Conservation (phyloP, 2,329 filamentous ascomycete genomes). For the Hymenotorrendiella dingleyae region DNA sequence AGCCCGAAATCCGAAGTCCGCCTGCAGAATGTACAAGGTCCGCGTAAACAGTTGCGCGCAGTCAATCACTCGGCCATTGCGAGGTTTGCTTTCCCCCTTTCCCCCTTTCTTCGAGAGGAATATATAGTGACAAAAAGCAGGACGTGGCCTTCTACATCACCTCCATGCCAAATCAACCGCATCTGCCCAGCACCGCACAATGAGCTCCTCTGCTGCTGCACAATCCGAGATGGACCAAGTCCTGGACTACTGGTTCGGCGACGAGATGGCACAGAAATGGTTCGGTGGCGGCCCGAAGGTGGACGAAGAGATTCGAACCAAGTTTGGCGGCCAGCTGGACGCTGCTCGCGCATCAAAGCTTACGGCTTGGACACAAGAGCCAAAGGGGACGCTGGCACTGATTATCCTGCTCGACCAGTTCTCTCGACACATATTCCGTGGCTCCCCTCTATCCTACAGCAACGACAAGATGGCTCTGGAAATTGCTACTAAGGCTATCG, state of each 20-base stretch:
- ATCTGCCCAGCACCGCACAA: too few species aligned
- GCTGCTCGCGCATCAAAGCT: slow-evolving; percentile 14
- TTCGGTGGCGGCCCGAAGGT: slow-evolving; percentile 11
- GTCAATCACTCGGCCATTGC: too few species aligned
- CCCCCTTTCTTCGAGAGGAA: too few species aligned
- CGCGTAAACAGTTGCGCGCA: too few species aligned
- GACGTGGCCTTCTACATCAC: too few species aligned
- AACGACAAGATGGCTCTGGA: slow-evolving; percentile 28
- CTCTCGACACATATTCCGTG: slow-evolving; percentile 33
- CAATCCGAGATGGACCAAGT: slow-evolving; percentile 15
- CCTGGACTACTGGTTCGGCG: slow-evolving; percentile 15
- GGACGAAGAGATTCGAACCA: slow-evolving; percentile 14
- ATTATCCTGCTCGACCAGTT: slow-evolving; percentile 36
- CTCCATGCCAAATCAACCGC: too few species aligned
- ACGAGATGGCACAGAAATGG: slow-evolving; percentile 14
- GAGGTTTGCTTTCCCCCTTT: too few species aligned
- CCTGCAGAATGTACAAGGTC: too few species aligned
- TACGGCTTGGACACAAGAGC: slow-evolving; percentile 12
- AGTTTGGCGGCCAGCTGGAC: slow-evolving; percentile 11
- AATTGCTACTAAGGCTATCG: slow-evolving; percentile 26
- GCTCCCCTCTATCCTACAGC: slow-evolving; percentile 28
- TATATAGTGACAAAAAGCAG: too few species aligned
- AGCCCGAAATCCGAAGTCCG: too few species aligned
- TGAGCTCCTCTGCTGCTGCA: slow-evolving; percentile 12
- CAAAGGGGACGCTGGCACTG: slow-evolving; percentile 30